Conservation (phyloP, 2,329 filamentous ascomycete species). For the Xylariaceae sp. region DNA sequence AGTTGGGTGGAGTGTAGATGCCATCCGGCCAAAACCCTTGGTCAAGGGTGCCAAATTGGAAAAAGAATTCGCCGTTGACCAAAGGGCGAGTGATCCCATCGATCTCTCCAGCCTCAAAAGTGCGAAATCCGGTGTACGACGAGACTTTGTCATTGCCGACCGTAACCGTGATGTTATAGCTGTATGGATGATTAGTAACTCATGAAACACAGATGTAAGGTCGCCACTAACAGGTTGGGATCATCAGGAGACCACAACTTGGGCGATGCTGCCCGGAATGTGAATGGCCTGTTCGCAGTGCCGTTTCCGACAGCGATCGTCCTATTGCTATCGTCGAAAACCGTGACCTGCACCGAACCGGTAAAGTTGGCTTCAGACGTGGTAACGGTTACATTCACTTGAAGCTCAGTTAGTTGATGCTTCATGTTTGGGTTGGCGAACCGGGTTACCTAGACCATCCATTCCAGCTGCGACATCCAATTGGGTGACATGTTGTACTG, state of each 20-base stretch:
- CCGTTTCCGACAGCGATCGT: slow-evolving; percentile 40
- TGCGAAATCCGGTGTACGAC: slow-evolving; percentile 68
- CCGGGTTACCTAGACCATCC: slow-evolving; percentile 42
- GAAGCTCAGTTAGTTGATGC: neutral
- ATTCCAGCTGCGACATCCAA: slow-evolving; percentile 57
- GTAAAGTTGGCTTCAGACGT: slow-evolving; percentile 22
- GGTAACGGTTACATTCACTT: slow-evolving; percentile 54
- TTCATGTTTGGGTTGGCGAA: slow-evolving; percentile 4
- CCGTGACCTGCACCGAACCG: slow-evolving; percentile 29
- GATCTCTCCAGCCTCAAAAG: slow-evolving; percentile 51
- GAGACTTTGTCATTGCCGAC: slow-evolving; percentile 47
- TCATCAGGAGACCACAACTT: slow-evolving; percentile 62
- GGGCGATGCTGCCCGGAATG: slow-evolving; percentile 49
- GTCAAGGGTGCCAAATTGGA: slow-evolving; percentile 64
- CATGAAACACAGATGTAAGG: neutral
- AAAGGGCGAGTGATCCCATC: slow-evolving; percentile 57
- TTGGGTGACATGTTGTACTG: slow-evolving; percentile 50
- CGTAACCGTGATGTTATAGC: slow-evolving; percentile 51
- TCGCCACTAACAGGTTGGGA: slow-evolving; percentile 51
- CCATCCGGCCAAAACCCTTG: slow-evolving; percentile 72
- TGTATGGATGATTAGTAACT: slow-evolving; percentile 24
- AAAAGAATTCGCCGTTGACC: slow-evolving; percentile 65
- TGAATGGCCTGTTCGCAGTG: slow-evolving; percentile 45
- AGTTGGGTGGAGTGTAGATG: slow-evolving; percentile 59
- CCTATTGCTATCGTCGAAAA: slow-evolving; percentile 33